Conservation (phyloP, 495 filamentous ascomycete species). For the Xylaria nigripes region DNA sequence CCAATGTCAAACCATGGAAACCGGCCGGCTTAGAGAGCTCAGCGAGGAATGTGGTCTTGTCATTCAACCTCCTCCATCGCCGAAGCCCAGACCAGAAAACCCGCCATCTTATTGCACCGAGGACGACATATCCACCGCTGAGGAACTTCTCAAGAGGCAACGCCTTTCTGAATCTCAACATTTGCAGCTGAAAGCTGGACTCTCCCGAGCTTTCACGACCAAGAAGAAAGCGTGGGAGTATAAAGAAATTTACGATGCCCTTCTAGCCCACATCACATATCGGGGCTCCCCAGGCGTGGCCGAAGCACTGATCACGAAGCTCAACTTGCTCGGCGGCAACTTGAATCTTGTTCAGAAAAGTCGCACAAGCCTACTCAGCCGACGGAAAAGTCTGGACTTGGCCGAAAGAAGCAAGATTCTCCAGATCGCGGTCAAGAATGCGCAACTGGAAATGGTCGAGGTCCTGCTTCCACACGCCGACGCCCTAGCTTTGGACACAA, state of each 20-base stretch:
- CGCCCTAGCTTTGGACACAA: slow-evolving; percentile 28
- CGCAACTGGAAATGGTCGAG: slow-evolving; percentile 40
- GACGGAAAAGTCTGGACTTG: slow-evolving; percentile 39
- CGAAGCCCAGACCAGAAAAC: slow-evolving; percentile 17
- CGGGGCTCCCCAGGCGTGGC: slow-evolving; percentile 38
- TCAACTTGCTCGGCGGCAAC: slow-evolving; percentile 35
- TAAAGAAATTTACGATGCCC: slow-evolving; percentile 38
- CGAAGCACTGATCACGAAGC: slow-evolving; percentile 38
- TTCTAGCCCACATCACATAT: slow-evolving; percentile 34
- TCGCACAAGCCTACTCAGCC: slow-evolving; percentile 32
- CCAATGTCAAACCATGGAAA: slow-evolving; percentile 13
- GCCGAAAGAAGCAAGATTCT: slow-evolving; percentile 35
- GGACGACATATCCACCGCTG: slow-evolving; percentile 34
- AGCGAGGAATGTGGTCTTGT: slow-evolving; percentile 30
- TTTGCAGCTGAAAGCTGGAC: slow-evolving; percentile 26
- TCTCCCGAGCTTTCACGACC: slow-evolving; percentile 38
- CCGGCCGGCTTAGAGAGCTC: slow-evolving; percentile 28
- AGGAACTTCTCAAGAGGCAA: slow-evolving; percentile 38
- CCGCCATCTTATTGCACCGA: slow-evolving; percentile 27
- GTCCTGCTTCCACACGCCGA: slow-evolving; percentile 38
- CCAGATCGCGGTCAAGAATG: slow-evolving; percentile 37
- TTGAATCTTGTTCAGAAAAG: slow-evolving; percentile 34
- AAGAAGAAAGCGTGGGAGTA: slow-evolving; percentile 41
- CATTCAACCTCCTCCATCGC: slow-evolving; percentile 15
- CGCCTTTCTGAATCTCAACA: slow-evolving; percentile 24